These are phyloP conservation scores for Chalaropsis ovoidea DNA, from an alignment of 2,329 filamentous ascomycete genomes.

Conservation along the genomic window DNA sequence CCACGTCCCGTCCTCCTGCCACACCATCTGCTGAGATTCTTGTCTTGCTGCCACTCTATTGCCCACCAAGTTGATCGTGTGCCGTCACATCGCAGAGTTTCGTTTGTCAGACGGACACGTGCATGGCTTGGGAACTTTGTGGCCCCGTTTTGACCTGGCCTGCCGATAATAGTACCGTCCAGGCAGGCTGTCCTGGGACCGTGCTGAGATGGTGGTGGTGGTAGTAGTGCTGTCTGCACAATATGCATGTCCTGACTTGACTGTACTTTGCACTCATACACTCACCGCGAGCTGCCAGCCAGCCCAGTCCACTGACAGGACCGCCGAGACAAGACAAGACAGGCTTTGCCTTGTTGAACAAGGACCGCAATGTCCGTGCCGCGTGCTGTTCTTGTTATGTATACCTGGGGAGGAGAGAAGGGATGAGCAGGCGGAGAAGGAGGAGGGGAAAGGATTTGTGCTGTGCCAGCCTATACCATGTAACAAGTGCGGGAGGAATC, in stretches of 20 bases:
- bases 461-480: slow-evolving; percentile 10
- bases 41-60: not conserved
- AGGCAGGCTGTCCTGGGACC: no score
- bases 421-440: not conserved
- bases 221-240: no score
- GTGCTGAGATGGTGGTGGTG: no score
- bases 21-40: not conserved
- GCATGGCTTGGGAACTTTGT: slow-evolving; percentile 8
- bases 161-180: not conserved
- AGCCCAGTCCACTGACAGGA: no score
- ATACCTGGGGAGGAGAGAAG: not conserved
- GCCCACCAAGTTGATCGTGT: not conserved
- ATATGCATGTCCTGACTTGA: no score
- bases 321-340: no score
- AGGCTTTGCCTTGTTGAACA: no score
- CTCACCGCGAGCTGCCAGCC: no score
- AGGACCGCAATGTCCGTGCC: no score
- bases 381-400: no score
- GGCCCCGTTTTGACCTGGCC: not conserved
- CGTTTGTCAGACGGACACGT: slow-evolving; percentile 13
- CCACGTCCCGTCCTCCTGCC: not conserved
- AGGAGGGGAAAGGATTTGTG: not conserved
- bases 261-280: no score
- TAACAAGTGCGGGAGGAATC: slow-evolving; percentile 14
- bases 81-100: slow-evolving; percentile 10